Base-by-base conservation (phyloP, 257 asterid genomes). In the Hygrophila difformis region DNA sequence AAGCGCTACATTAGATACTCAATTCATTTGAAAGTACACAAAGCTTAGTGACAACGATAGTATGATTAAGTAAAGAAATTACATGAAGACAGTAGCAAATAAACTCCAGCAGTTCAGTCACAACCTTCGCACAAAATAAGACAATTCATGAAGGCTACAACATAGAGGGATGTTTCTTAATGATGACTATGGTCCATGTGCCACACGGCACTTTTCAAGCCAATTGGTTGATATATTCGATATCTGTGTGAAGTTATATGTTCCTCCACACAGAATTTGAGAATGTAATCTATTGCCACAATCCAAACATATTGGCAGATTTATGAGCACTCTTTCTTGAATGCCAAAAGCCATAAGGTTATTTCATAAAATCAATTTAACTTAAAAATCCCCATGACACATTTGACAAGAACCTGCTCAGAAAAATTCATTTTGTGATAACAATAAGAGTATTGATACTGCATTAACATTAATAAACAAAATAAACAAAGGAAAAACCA, bases 301-400 rank as follows among this genome's bases (percentile, higher is more conserved):
- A n/a, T n/a, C n/a, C n/a, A n/a, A n/a, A n/a, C n/a, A n/a, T n/a
- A n/a, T n/a, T n/a, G n/a, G n/a, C n/a, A n/a, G n/a, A n/a, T n/a
- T n/a, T n/a, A n/a, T n/a, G n/a, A n/a, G n/a, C n/a, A n/a, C n/a
- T n/a, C n/a, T n/a, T n/a, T n/a, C n/a, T n/a, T n/a, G n/a, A n/a
- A n/a, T n/a, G n/a, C n/a, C n/a, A n/a, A n/a, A n/a, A n/a, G n/a
- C n/a, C n/a, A n/a, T n/a, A n/a, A n/a, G n/a, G n/a, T 20, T 1
- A 42, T 19, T 18, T 42, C 45, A 39, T 11, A 18, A 42, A 18
- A 19, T 4, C 7, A 42, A 46, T 7, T 3, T 35, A 29, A 35
- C 26, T 42, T 11, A 49, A 9, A 57, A 34, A 33, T 21, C 19
- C 55, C 33, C 37, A 57, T 39, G 44, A 57, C 31, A 46, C 48